phyloP scores from a whole-genome alignment of 208 protist species.

The Trichomonas gallinae region DNA sequence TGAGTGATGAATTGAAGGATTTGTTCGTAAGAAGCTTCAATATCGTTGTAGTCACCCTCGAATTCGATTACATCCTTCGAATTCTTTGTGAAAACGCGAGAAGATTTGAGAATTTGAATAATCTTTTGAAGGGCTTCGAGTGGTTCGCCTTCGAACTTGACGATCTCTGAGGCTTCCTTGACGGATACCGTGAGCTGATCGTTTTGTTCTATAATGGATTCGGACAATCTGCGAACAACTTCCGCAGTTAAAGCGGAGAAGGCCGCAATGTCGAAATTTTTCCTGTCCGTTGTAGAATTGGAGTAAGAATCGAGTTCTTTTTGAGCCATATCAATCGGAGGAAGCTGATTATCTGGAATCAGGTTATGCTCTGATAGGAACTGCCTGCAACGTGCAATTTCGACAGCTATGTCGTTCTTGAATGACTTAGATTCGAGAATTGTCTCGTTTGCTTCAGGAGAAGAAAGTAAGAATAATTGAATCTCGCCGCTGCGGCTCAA shows the following conservation, averaged over 20 bases:
- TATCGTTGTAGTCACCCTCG: background rate
- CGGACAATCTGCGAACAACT: background rate
- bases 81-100: background rate
- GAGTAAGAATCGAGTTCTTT: background rate
- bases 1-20: background rate
- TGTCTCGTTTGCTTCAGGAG: background rate
- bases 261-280: background rate
- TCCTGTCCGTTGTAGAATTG: background rate
- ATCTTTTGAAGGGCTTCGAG: background rate
- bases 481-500: background rate
- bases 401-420: background rate
- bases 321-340: background rate
- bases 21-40: background rate
- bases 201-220: background rate
- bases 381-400: background rate
- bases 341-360: background rate
- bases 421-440: background rate
- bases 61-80: background rate
- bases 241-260: background rate
- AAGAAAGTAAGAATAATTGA: background rate
- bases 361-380: background rate
- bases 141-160: background rate
- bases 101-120: background rate
- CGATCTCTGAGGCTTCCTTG: background rate
- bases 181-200: background rate